Base-by-base conservation (phyloP, 352 stramenopile species). In the Phytophthora capsici region DNA sequence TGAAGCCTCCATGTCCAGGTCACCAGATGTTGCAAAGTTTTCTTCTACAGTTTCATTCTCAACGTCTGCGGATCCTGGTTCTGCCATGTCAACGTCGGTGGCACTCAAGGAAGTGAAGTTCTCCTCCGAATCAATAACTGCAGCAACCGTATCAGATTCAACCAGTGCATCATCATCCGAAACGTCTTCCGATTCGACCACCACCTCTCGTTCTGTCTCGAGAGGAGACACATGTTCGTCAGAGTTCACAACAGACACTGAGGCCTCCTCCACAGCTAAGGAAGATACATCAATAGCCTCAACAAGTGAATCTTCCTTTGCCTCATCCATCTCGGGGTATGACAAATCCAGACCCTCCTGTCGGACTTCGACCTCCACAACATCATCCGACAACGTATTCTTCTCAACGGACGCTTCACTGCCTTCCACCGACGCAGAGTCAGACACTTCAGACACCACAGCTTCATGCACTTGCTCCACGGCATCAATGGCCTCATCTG, bases 261-360 rank as follows among this genome's bases (percentile, higher is more conserved):
- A 34, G 22, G 34, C 26, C 6, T 57, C 41, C 19, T 57, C 56
- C 13, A 37, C 9, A 30, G 3, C 16, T 26, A 14, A 19, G 1
- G 41, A 36, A 14, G 12, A 38, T 6, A 43, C 47, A 13, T 56
- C 30, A 23, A 5, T 19, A 16, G 30, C 22, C 26, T 41, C 44
- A 44, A 66, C 75, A 25, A 78, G 73, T 0, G 67, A 75, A 7
- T 78, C 30, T 45, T 59, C 54, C 54, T 40, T 40, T 9, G 38
- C 17, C 17, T 57, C 28, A 34, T 34, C 58, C 4, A 17, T 38
- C 40, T 70, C 28, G 5, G 43, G 30, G 20, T 67, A 62, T 17
- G 50, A 61, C 44, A 75, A 60, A 8, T 59, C 49, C 17, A 67
- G 17, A 41, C 45, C 56, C 28, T 74, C 60, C 37, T 70, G 60